Base-by-base conservation (phyloP, 2,329 filamentous ascomycete species). In the Colletotrichum siamense region DNA sequence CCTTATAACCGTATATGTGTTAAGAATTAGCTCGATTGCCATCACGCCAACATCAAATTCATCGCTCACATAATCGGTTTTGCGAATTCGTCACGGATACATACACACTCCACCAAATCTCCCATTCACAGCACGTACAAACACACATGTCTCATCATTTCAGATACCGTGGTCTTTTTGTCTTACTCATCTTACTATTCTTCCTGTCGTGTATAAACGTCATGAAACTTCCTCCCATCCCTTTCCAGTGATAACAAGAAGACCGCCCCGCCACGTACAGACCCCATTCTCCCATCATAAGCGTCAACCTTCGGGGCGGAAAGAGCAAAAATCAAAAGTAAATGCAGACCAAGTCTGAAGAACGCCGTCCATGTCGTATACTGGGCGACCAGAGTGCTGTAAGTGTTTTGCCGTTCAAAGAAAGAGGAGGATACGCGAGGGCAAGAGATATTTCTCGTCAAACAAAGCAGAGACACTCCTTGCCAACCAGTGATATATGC, bases 401-500 rank as follows among this genome's bases (percentile, higher is more conserved):
- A 65, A 44, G 26, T 34, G 66, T 69, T 49, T 49, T 61, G 52
- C 52, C 52, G 36, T 62, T n/a, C 26, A 8, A 52, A 49, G n/a
- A 73, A 64, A 10, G 28, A 62, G 10, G 18, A 30, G 24, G 16
- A 30, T 13, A n/a, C 6, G 16, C 6, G 24, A 39, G 5, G 6
- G 22, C 26, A 75, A 36, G 24, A 30, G 12, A 36, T 10, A 49
- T 49, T 12, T 44, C 32, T 52, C 52, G 22, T 22, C 22, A 26
- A 66, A 44, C 22, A 26, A 66, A 57, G n/a, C 39, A 62, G 59
- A 59, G 59, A 59, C 63, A 73, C 63, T 62, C 63, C 73, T 44
- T 73, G 32, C 63, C 73, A 68, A 59, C 73, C 70, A 69, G 34
- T 57, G 65, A 59, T 69, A 63, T 69, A 69, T 73, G 73, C 64